These are phyloP conservation scores for Polygonum aviculare DNA, from an alignment of 148 eudicot genomes.

Conservation along the genomic window DNA sequence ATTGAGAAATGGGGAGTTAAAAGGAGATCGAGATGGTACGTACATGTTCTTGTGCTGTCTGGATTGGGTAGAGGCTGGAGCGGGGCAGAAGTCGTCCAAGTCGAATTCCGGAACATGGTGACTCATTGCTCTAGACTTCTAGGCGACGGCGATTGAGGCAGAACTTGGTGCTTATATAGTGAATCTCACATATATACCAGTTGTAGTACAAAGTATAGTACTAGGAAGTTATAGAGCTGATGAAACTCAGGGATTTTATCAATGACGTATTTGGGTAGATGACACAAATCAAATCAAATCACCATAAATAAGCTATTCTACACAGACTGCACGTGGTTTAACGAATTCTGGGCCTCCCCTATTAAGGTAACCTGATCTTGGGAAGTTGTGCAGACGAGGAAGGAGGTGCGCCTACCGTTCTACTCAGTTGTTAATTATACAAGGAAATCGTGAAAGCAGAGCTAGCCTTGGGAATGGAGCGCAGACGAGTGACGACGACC, in stretches of 20 bases:
- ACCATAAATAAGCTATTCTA: background rate
- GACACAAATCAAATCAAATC: too few species aligned
- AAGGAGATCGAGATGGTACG: conserved; percentile 12
- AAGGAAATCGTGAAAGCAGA: too few species aligned
- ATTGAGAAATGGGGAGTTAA: background rate
- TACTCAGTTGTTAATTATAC: too few species aligned
- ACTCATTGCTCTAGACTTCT: conserved; percentile 23
- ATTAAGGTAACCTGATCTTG: background rate
- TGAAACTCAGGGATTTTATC: background rate
- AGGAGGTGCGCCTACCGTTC: background rate
- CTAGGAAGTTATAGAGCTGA: too few species aligned
- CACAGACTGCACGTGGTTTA: background rate
- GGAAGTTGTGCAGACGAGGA: background rate
- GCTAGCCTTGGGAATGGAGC: too few species aligned
- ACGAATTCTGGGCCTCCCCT: background rate
- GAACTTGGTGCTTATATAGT: background rate
- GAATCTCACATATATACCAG: background rate
- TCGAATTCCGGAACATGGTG: conserved; percentile 27
- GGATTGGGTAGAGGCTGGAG: conserved; percentile 17
- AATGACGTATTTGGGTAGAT: too few species aligned
- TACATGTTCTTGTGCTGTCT: conserved; percentile 34
- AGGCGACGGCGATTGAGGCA: too few species aligned
- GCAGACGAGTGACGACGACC: too few species aligned
- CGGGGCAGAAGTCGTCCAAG: conserved; percentile 27
- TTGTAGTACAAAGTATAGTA: too few species aligned